Base-by-base conservation (phyloP, 2,329 filamentous ascomycete genomes). In the Fusarium staphyleae region DNA sequence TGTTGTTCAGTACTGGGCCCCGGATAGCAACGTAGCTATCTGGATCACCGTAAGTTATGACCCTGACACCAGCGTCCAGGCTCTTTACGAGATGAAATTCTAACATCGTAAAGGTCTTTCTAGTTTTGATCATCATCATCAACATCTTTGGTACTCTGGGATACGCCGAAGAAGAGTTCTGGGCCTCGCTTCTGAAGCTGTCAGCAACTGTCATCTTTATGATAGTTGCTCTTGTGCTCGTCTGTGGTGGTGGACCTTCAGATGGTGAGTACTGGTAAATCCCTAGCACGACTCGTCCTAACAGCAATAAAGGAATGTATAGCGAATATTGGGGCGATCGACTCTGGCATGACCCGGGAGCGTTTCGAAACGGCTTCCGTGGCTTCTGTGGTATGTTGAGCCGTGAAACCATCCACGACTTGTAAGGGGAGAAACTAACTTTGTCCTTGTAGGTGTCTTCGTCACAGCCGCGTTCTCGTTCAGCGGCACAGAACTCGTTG, bases 391-490 rank as follows among this genome's bases (percentile, higher is more conserved):
- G 80, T 53, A 86, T 87, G 44, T 89, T 90, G 60, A 3, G 2
- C 15, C 4, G 6, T 5, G 32, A 15, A 39, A 6, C 9, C 16
- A 24, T 24, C 5, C 7, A 2, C 16, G 1, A 2, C 4, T 1
- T 0, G 2, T 1, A 7, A 2, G 0, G 3, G 7, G 1, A 13
- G 6, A 3, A 2, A 47, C 59, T 62, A 30, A 62, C 14, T 0
- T 9, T 2, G 3, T 1, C 3, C 9, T 4, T 16, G 0, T 3
- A 66, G 63, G 63, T 41, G 65, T 67, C 12, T 67, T 67, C 15
- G 87, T 91, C 42, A 90, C 85, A 1, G 87, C 88, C 3, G 87
- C 88, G 4, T 91, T 91, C 66, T 77, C 88, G 16, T 91, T 90
- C 68, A 83, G 85, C 13, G 88, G 88, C 12, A 90, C 88, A 0